A percentile compares a stretch with the other conserved stretches of the same genome.
These are phyloP conservation scores for Lathyrus aphaca DNA, from an alignment of 306 rosid species.

Conservation along the genomic window DNA sequence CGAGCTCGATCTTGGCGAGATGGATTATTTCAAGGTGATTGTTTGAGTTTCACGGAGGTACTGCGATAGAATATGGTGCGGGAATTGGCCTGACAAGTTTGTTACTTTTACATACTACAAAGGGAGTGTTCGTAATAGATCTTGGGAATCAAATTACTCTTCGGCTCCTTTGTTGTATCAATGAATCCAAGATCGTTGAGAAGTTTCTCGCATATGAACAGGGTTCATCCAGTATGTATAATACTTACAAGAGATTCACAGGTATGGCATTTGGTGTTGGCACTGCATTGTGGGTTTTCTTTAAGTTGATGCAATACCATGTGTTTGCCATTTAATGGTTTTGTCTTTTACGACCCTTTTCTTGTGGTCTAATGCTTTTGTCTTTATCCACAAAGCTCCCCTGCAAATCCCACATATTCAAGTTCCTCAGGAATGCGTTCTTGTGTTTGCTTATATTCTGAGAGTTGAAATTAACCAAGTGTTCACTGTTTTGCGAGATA, in stretches of 20 bases:
- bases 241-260: conserved; percentile 71
- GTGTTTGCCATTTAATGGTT: conserved; percentile 70
- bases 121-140: no score
- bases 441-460: conserved; percentile 53
- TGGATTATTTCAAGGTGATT: no score
- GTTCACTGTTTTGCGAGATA: conserved; percentile 52
- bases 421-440: conserved; percentile 56
- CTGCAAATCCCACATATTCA: conserved; percentile 62
- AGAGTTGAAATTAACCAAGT: conserved; percentile 59
- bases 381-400: conserved; percentile 79
- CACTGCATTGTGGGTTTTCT: conserved; percentile 78
- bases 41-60: no score
- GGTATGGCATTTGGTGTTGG: conserved; percentile 66
- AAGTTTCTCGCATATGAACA: no score
- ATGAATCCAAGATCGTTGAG: no score
- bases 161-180: no score
- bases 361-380: conserved; percentile 75
- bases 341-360: conserved; percentile 52
- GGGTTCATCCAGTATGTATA: no score
- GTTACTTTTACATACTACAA: no score
- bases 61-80: no score
- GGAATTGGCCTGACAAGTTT: no score
- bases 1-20: no score
- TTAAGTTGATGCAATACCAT: conserved; percentile 75
- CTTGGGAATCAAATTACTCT: no score